Base-by-base conservation (phyloP, 1,139 yeast genomes). In the Hansenula sp. region DNA sequence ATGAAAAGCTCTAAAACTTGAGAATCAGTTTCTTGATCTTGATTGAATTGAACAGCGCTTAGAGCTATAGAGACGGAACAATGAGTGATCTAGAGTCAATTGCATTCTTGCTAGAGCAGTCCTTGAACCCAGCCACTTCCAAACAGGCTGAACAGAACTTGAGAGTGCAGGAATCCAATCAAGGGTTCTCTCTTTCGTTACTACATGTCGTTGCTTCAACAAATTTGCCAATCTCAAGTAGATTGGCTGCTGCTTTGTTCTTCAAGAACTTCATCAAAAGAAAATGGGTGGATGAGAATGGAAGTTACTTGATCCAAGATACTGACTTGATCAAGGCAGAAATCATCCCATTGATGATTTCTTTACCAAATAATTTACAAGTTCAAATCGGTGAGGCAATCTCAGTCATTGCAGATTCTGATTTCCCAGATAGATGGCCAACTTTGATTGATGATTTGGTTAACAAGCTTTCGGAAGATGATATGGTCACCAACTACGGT, bases 301-400 rank as follows among this genome's bases (percentile, higher is more conserved):
- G 99, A 2, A 76, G 76, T 47, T 84, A 93, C 61, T 62, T 81
- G 47, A 68, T 91, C 31, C 75, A 84, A 2, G 96, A 91, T 58
- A 86, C 86, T 1, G 70, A 66, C 11, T 69, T 82, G 45, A 77
- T 94, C 56, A 93, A 93, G 61, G 50, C 67, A 9, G 93, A 90
- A 58, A 87, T 93, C 52, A 76, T 94, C 45, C 81, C 81, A 19
- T 68, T 90, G 47, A 90, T 94, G 98, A 84, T 90, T 49, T 65
- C 78, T 35, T 71, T 91, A 44, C 96, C 97, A 13, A 75, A 77
- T 41, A 69, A 75, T 46, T 69, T 93, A 47, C 97, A 93, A 62
- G 73, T 84, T 17, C 99, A 94, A 67, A 77, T 94, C 44, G 99
- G 98, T 45, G 99, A 94, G 63, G 83, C 96, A 4, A 84, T 93